Percentiles rank a stretch among this genome's conserved stretches.
Evolutionary conservation across 2,329 filamentous ascomycete species (phyloP).

Genomic region (Aspergillus sp.): DNA sequence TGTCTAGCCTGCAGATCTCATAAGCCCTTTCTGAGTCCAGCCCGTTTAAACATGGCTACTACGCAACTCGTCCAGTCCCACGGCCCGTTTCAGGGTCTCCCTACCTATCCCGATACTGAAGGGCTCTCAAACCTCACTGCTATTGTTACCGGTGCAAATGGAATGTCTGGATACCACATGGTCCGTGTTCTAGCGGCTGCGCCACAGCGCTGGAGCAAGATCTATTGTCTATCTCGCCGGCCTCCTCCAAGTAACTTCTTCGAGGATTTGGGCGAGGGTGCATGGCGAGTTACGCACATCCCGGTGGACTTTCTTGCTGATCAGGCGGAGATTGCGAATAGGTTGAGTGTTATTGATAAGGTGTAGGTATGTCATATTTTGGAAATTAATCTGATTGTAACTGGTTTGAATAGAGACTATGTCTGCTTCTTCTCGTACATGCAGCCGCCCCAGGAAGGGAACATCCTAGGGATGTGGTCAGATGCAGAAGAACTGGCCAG

Average conservation of each 20-base stretch:
- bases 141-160: background rate
- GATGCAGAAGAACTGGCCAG: background rate
- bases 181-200: background rate
- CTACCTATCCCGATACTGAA: background rate
- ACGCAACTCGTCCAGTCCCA: background rate
- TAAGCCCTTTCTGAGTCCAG: too few species aligned
- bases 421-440: constrained; percentile 5
- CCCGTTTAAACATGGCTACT: background rate
- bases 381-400: too few species aligned
- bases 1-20: too few species aligned
- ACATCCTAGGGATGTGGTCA: constrained; percentile 2
- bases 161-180: constrained; percentile 2
- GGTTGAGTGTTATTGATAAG: background rate
- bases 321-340: background rate
- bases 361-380: background rate
- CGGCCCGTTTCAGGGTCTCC: background rate
- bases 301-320: background rate
- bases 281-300: background rate
- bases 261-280: background rate
- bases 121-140: background rate
- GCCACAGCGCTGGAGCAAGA: constrained; percentile 1
- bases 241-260: background rate
- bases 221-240: constrained; percentile 1
- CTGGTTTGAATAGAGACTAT: background rate
- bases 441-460: constrained; percentile 1